Base-by-base conservation (phyloP, 148 eudicot species). In the Euryodendron excelsum region DNA sequence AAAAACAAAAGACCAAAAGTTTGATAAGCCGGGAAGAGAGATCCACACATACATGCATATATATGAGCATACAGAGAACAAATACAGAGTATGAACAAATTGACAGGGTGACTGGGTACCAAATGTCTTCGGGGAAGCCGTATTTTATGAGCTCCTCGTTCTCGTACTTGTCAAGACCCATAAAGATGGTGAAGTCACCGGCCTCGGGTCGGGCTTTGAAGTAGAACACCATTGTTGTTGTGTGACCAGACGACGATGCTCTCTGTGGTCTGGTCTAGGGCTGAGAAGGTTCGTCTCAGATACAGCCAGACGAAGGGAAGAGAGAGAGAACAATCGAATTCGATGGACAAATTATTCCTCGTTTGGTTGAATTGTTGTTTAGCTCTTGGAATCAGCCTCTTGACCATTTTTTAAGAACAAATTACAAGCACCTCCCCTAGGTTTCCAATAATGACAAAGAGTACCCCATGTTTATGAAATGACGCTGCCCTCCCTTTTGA, bases 141-240 rank as follows among this genome's bases (percentile, higher is more conserved):
- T 84, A 95, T 90, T 90, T 95, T 89, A 95, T 93, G 80, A 95
- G 97, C 72, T 95, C 99, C 78, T 95, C 99, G 78, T 95, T 95
- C 80, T 95, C 99, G 78, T 64, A 85, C 88, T 95, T 95, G 78
- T 95, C 97, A 62, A 93, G 92, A 44, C 99, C 99, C 99, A 95
- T 95, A 83, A 95, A 95, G 52, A 93, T 95, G 44, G 96, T 91
- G 92, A 84, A 95, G 60, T 95, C 97, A 14, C 99, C 99, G 12
- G 91, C 91, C 80, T 95, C 99, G 0, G 94, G 94, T 82, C 99
- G 76, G 27, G 97, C 99, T 72, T 95, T 90, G 89, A 95, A 93
- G 94, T 93, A 95, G 87, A 93, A 91, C 79, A 95, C 99, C 99
- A 95, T 95, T 71, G 79, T 86, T 27, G 25, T 64, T 41, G 80